Evolutionary conservation across 371 early-diverging fungal genomes (phyloP).

Genomic region (Apophysomyces ossiformis): DNA sequence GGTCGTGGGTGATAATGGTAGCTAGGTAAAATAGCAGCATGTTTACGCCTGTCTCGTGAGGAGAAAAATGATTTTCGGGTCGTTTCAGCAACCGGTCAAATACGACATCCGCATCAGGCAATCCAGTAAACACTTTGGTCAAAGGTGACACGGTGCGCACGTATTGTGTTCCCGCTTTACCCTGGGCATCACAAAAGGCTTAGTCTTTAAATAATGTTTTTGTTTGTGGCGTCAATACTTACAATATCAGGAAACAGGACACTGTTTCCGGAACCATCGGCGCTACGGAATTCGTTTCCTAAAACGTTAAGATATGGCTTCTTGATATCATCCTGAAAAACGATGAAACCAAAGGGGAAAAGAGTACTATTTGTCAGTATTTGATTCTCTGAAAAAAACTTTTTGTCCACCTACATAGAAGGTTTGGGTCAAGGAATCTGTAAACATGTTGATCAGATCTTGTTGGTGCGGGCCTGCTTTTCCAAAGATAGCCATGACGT

Average conservation of each 20-base stretch:
- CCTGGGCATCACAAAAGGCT: conserved; percentile 25
- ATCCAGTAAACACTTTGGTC: conserved; percentile 22
- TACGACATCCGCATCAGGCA: conserved; percentile 39
- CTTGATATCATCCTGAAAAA: conserved; percentile 40
- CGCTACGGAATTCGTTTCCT: conserved; percentile 47
- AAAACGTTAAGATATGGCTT: conserved; percentile 49
- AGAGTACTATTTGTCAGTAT: background rate
- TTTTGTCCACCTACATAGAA: conserved; percentile 37
- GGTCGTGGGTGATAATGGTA: conserved; percentile 58
- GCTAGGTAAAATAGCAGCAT: conserved; percentile 53
- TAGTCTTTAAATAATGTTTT: background rate
- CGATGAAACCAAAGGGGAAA: background rate
- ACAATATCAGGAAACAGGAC: conserved; percentile 43
- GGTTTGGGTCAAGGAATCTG: conserved; percentile 32
- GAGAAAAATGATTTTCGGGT: conserved; percentile 34
- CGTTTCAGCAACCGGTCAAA: conserved; percentile 46
- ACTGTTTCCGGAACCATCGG: conserved; percentile 57
- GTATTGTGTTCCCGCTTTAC: conserved; percentile 48
- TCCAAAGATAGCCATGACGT: conserved; percentile 47
- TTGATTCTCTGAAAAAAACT: background rate
- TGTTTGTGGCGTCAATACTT: conserved; percentile 18
- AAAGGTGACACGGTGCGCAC: conserved; percentile 39
- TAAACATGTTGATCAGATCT: conserved; percentile 31
- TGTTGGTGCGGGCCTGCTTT: conserved; percentile 36
- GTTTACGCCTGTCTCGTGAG: conserved; percentile 45